Evolutionary conservation across 495 filamentous ascomycete genomes (phyloP).

Genomic region (Chaetomium tenue): DNA sequence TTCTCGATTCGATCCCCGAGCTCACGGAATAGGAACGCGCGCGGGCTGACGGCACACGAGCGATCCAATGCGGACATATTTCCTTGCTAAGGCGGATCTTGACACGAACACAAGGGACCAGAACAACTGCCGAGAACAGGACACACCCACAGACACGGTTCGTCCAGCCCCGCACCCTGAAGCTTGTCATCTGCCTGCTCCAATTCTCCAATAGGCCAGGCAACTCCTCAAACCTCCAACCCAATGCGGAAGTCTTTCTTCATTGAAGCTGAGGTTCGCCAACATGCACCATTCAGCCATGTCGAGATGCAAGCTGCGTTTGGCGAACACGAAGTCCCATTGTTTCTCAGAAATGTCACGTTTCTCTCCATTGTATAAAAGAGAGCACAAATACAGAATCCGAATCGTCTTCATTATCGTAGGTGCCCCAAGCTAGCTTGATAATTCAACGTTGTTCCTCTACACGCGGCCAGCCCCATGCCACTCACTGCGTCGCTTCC

Average conservation of each 20-base stretch:
- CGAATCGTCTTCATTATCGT: background rate
- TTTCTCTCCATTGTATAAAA: background rate
- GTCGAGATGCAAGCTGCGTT: background rate
- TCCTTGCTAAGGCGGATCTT: background rate
- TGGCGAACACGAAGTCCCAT: background rate
- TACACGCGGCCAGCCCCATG: background rate
- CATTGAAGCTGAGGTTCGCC: background rate
- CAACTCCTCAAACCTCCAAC: too few relatives aligned
- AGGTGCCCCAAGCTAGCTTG: background rate
- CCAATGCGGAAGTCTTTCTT: background rate
- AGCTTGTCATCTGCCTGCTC: background rate
- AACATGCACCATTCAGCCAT: background rate
- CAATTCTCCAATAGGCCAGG: background rate
- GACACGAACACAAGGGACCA: constrained; percentile 1
- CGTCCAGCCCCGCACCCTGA: background rate
- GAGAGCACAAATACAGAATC: background rate
- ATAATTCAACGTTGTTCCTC: background rate
- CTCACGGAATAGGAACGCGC: background rate
- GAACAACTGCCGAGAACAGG: constrained; percentile 9
- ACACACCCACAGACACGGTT: background rate
- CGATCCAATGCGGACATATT: too few relatives aligned
- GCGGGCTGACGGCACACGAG: background rate
- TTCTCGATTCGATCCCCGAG: too few relatives aligned
- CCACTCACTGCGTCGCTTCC: constrained; percentile 15
- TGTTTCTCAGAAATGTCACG: background rate